Conservation (phyloP, 768 basidiomycete species). For the Lanmaoa pseudosensibilis region DNA sequence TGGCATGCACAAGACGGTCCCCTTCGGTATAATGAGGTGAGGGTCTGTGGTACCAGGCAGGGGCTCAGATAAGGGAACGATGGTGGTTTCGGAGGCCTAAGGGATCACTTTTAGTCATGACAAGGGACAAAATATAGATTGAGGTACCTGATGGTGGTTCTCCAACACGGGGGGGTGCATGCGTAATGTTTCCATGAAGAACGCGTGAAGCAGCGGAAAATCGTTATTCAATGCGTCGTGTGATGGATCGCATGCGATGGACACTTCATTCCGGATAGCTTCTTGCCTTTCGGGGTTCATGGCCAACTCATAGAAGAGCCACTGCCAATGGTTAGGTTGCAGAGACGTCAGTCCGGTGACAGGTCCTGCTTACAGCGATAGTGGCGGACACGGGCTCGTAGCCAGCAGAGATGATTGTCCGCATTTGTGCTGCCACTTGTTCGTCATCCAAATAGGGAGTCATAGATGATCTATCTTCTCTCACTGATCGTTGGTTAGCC, state of each 20-base stretch:
- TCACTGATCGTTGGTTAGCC: constrained; percentile 29
- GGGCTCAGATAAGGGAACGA: constrained; percentile 55
- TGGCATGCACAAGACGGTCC: constrained; percentile 54
- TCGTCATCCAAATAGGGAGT: constrained; percentile 46
- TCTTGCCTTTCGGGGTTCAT: constrained; percentile 51
- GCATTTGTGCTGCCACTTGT: constrained; percentile 58
- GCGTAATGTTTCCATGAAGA: constrained; percentile 60
- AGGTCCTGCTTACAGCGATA: constrained; percentile 29
- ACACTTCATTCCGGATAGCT: constrained; percentile 55
- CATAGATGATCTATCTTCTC: constrained; percentile 44
- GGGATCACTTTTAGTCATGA: constrained; percentile 3
- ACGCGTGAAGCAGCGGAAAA: constrained; percentile 58
- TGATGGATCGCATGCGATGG: constrained; percentile 44
- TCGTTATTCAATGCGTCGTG: constrained; percentile 51
- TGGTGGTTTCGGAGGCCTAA: constrained; percentile 52
- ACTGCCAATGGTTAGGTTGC: constrained; percentile 37
- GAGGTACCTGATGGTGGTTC: constrained; percentile 59
- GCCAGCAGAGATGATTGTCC: constrained; percentile 61
- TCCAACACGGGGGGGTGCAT: constrained; percentile 62
- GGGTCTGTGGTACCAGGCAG: constrained; percentile 44
- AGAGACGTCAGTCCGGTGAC: background rate
- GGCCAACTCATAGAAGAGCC: constrained; percentile 66
- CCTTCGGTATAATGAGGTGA: constrained; percentile 53
- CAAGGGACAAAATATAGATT: background rate
- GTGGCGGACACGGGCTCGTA: constrained; percentile 41